Base-by-base conservation (phyloP, 2,329 filamentous ascomycete species). In the Fusarium globosum region DNA sequence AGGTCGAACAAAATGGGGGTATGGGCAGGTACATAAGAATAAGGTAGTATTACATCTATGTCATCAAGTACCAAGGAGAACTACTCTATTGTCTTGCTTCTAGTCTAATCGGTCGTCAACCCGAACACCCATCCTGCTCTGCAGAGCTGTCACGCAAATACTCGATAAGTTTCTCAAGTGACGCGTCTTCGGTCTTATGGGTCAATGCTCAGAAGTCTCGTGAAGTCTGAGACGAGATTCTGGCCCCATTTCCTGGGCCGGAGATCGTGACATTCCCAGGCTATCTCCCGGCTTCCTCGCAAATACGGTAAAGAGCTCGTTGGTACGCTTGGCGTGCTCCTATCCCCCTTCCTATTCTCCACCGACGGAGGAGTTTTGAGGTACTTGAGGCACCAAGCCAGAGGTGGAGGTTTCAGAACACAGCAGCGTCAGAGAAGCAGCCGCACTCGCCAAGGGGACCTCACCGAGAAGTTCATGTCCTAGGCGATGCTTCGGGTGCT, bases 1-100 rank as follows among this genome's bases (percentile, higher is more conserved):
- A 6, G 1, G 6, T 12, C 41, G 2, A 43, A 7, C 0, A 1
- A 18, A 16, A 23, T 6, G 14, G n/a, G 12, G n/a, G 6, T 2
- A 23, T 5, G 18, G 41, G 41, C 15, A 23, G n/a, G 15, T 0
- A 18, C 5, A 23, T 5, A 12, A 23, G n/a, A 43, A 5, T 1
- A 23, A 12, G 1, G 4, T 16, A 7, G 41, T 23, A 18, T 12
- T 18, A 1, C 2, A 18, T 23, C n/a, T 16, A 16, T 2, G 8
- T 35, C n/a, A 43, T 16, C 9, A 7, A 7, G n/a, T 7, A 16
- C 4, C 6, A 43, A 23, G 41, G n/a, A 18, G 15, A 11, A 43
- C 10, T 11, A 11, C 14, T n/a, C 39, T 16, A 7, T 23, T 15
- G 1, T 15, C 4, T n/a, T n/a, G 8, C 21, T 41, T n/a, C 8